Evolutionary conservation across 768 basidiomycete species (phyloP).

Genomic region (Vararia minispora): DNA sequence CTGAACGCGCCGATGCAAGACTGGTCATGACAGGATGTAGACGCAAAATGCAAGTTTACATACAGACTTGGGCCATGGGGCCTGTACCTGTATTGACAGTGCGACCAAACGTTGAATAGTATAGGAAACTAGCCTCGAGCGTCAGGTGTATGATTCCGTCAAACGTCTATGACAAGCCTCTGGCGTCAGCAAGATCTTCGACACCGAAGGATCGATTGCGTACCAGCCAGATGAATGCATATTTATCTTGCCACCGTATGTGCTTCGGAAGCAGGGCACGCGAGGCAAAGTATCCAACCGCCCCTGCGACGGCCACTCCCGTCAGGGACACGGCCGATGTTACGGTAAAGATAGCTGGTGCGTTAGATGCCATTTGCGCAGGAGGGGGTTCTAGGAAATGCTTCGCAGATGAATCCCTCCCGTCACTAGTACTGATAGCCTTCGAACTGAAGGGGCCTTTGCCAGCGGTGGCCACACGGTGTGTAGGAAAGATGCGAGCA

Average conservation of each 20-base stretch:
- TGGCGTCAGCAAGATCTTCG: not conserved
- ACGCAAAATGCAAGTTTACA: slow-evolving; percentile 16
- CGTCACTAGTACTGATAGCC: no score
- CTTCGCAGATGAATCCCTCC: no score
- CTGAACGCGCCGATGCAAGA: slow-evolving; percentile 22
- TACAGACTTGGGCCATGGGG: slow-evolving; percentile 65
- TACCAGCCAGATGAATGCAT: slow-evolving; percentile 74
- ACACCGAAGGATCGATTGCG: slow-evolving; percentile 14
- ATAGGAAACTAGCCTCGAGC: slow-evolving; percentile 75
- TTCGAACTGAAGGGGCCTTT: no score
- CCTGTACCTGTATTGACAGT: slow-evolving; percentile 61
- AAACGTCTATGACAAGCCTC: slow-evolving; percentile 43
- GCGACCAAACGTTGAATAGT: slow-evolving; percentile 62
- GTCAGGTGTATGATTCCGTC: slow-evolving; percentile 73
- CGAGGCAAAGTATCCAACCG: slow-evolving; percentile 42
- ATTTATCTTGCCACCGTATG: slow-evolving; percentile 50
- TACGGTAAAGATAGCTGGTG: slow-evolving; percentile 33
- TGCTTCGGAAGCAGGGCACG: slow-evolving; percentile 51
- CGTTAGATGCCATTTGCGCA: no score
- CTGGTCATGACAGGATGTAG: not conserved
- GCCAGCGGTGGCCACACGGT: no score
- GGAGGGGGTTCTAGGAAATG: no score
- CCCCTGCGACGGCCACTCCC: slow-evolving; percentile 40
- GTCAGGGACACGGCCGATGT: slow-evolving; percentile 57
- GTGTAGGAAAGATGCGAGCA: no score